phyloP scores from a whole-genome alignment of 164 flowering plant species.

The Houttuynia cordata region DNA sequence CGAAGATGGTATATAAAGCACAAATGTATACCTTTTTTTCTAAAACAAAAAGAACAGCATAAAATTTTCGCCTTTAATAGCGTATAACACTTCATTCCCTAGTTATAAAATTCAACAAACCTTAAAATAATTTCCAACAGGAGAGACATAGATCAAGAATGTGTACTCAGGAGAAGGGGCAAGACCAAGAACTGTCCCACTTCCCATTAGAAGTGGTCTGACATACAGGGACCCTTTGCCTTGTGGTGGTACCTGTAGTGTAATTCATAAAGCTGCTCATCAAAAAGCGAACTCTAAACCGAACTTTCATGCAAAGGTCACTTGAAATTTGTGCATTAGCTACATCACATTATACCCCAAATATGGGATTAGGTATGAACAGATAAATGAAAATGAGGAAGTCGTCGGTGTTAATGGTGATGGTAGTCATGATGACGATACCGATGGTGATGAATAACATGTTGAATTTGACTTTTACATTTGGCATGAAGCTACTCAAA shows the following conservation, averaged over 20 bases:
- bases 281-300: not conserved
- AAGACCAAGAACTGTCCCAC: slow-evolving; percentile 90
- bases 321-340: too few species aligned
- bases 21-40: not conserved
- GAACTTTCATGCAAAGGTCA: too few species aligned
- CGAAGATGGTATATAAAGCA: not conserved
- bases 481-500: too few species aligned
- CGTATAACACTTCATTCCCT: too few species aligned
- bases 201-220: slow-evolving; percentile 91
- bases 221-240: slow-evolving; percentile 92
- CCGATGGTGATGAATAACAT: too few species aligned
- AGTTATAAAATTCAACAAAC: slow-evolving; percentile 23
- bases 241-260: slow-evolving; percentile 89
- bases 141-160: slow-evolving; percentile 79
- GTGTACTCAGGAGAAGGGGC: slow-evolving; percentile 97
- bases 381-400: too few species aligned
- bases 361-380: too few species aligned
- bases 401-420: too few species aligned
- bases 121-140: slow-evolving; percentile 98
- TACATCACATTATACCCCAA: too few species aligned
- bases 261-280: not conserved
- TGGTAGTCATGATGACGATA: too few species aligned
- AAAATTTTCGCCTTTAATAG: not conserved
- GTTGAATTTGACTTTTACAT: too few species aligned
- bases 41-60: not conserved